A percentile compares a stretch with the other conserved stretches of the same genome.
These are phyloP conservation scores for Penicillium sp. DNA, from an alignment of 2,329 filamentous ascomycete species.

Conservation along the genomic window DNA sequence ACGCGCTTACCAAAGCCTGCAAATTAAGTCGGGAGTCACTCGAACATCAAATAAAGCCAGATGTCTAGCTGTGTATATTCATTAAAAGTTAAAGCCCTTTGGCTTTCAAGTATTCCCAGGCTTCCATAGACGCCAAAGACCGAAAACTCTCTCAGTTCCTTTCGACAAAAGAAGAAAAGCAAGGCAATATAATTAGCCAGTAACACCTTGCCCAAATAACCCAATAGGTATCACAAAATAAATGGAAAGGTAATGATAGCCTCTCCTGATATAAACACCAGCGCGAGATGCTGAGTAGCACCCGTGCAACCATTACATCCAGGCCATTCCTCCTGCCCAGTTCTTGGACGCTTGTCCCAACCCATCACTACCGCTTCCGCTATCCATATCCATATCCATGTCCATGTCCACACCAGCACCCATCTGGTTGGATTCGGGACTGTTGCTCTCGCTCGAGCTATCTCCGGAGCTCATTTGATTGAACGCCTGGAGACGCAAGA, in stretches of 20 bases:
- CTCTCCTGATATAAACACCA: slow-evolving; percentile 8
- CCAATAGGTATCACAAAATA: not conserved
- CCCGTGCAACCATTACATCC: slow-evolving; percentile 26
- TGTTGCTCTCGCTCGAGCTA: slow-evolving; percentile 23
- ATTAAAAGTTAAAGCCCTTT: not conserved
- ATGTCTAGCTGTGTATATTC: not conserved
- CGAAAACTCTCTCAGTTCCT: not conserved
- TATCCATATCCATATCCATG: slow-evolving; percentile 25
- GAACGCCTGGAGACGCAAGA: slow-evolving; percentile 21
- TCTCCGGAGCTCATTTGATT: slow-evolving; percentile 14
- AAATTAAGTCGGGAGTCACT: not conserved
- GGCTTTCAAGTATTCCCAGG: not conserved
- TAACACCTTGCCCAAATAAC: not conserved
- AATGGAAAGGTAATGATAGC: not conserved
- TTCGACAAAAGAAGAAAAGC: not conserved
- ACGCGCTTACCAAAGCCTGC: not conserved
- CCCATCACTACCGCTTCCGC: slow-evolving; percentile 14
- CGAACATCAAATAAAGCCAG: not conserved
- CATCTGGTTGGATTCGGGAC: slow-evolving; percentile 18
- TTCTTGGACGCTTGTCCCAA: slow-evolving; percentile 18
- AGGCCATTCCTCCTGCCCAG: slow-evolving; percentile 31
- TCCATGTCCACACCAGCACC: slow-evolving; percentile 31
- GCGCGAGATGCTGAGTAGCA: slow-evolving; percentile 2
- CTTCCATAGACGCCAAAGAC: not conserved
- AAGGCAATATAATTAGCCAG: not conserved